Evolutionary conservation across 208 protist genomes (phyloP).

Genomic region (Herpetomonas muscarum): DNA sequence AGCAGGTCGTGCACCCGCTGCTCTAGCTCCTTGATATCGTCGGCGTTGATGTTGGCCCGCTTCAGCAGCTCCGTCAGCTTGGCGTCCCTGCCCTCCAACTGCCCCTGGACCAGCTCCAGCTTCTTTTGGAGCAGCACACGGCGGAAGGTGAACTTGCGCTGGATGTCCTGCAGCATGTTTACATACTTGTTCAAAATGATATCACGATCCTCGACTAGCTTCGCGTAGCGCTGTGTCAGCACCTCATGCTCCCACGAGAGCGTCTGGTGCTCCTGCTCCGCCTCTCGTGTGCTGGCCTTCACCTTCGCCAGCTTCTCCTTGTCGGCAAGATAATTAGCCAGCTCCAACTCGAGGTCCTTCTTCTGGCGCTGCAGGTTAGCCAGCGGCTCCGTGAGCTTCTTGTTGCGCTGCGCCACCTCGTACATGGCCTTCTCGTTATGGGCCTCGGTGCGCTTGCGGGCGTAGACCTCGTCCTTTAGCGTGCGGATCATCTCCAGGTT

Average conservation of each 20-base stretch:
- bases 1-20: conserved; percentile 94
- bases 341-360: conserved; percentile 87
- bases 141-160: conserved; percentile 93
- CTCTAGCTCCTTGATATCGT: conserved; percentile 88
- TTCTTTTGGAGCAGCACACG: conserved; percentile 95
- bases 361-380: conserved; percentile 88
- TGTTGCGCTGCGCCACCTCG: conserved; percentile 96
- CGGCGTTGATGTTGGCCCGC: conserved; percentile 92
- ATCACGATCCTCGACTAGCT: conserved; percentile 93
- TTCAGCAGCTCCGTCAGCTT: conserved; percentile 93
- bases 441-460: conserved; percentile 93
- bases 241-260: conserved; percentile 96
- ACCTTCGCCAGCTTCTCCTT: conserved; percentile 78
- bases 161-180: conserved; percentile 93
- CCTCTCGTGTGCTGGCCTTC: conserved; percentile 67
- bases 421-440: conserved; percentile 97
- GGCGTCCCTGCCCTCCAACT: conserved; percentile 92
- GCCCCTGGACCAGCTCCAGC: conserved; percentile 87
- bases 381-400: conserved; percentile 95
- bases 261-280: conserved; percentile 88
- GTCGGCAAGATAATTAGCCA: conserved; percentile 90
- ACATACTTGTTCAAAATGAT: conserved; percentile 95
- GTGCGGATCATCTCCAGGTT: conserved; percentile 98
- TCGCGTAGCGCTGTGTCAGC: conserved; percentile 89
- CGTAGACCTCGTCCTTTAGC: conserved; percentile 95